Base-by-base conservation (phyloP, 1,139 yeast genomes). In the Candida sp. region DNA sequence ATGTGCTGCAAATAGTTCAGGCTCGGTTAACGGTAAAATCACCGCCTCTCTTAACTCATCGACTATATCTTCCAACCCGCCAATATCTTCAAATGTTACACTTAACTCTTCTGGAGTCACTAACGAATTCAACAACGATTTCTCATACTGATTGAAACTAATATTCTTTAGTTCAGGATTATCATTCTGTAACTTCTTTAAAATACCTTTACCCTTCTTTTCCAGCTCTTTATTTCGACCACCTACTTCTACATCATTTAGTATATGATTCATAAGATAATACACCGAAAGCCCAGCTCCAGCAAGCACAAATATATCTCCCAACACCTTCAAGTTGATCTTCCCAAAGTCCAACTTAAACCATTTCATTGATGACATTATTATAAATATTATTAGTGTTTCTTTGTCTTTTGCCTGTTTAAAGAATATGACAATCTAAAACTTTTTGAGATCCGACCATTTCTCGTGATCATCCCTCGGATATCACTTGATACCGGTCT, bases 11-110 rank as follows among this genome's bases (percentile, higher is more conserved):
- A 83, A 84, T 41, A 85, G 60, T 33, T 78, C 83, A 1, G 91
- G 90, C 52, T 60, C 83, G 1, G 96, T 90, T 44, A 93, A 70
- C 1, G 99, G 99, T 54, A 87, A 82, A 40, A 93, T 79, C 7
- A 93, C 96, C 43, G 91, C 80, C 62, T 93, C 99, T 52, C 87
- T 75, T 42, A 93, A 71, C 52, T 91, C 98, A 46, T 84, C 93
- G 33, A 93, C 80, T 38, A 89, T 86, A 15, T 72, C 73, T 46
- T 87, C 93, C 38, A 93, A 70, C 0, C 99, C 99, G 23, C 98
- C 99, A 44, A 93, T 80, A 60, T 91, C 97, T 38, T 66, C 73
- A 60, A 91, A 91, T 12, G 81, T 74, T 4, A 85, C 84, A 21
- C 77, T 74, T 39, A 93, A 86, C 50, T 91, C 98, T 3, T 81